Base-by-base conservation (phyloP, 441 rosid species). In the Adansonia grandidieri region DNA sequence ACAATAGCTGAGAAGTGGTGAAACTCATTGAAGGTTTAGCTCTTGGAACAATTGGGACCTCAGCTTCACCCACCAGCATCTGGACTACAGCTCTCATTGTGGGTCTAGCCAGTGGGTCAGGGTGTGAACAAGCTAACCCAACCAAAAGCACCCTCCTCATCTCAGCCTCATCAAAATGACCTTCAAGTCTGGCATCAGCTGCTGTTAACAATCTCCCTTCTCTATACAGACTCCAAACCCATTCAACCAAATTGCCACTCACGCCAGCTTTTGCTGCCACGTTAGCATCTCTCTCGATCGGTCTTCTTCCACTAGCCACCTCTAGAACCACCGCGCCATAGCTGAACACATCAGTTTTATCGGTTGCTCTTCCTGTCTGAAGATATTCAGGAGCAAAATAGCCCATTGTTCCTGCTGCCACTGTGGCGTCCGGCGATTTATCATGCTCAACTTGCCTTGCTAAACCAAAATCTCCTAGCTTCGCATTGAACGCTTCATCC, bases 391-490 rank as follows among this genome's bases (percentile, higher is more conserved):
- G 99, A 13, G 99, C 99, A 45, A 96, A 83, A 71, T 96, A 96
- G 40, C 99, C 99, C 99, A 96, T 96, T 15, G 99, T 96, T 11
- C 99, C 99, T 0, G 99, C 98, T 0, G 98, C 99, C 6, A 89
- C 94, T 1, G 98, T 94, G 17, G 98, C 98, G 19, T 94, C 94
- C 0, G 99, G 97, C 0, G 99, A 94, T 71, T 92, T 94, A 70
- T 93, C 95, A 50, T 96, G 98, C 80, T 94, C 98, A 0, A 91
- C 81, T 80, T 91, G 90, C 71, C 97, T 89, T 0, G 99, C 99
- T 22, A 96, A 81, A 8, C 99, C 99, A 20, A 96, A 96, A 86
- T 96, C 99, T 0, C 99, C 98, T 63, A 96, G 61, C 61, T 89
- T 88, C 0, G 98, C 98, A 67, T 92, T 96, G 81, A 91, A 96